Base-by-base conservation (phyloP, 148 eudicot species). In the Arctostaphylos glauca region DNA sequence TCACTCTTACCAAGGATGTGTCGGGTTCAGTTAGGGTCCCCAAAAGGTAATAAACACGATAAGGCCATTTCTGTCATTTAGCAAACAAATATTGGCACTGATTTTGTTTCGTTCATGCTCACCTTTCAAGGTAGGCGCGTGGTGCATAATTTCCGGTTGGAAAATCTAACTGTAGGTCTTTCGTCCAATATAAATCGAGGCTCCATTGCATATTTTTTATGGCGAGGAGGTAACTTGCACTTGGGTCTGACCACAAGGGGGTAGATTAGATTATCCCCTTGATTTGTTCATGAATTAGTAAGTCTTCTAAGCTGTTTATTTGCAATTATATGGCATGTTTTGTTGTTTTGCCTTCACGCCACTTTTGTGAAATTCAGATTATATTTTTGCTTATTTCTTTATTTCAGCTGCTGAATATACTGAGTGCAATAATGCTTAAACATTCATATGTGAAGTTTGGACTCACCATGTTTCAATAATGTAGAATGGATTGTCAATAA, bases 281-380 rank as follows among this genome's bases (percentile, higher is more conserved):
- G 43, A 66, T 66, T 49, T 74, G 23, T 49, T 74, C 16, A 10
- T 74, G 78, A 75, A 74, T 74, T 31, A 54, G 67, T 13, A n/a
- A 56, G 59, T 79, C 38, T 16, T 64, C n/a, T 23, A 0, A 76
- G 47, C 47, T 31, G 64, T 38, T 44, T 44, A n/a, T 53, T 12
- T 79, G 72, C n/a, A 76, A 78, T 59, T 58, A 23, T 79, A 9
- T n/a, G 44, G 44, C 55, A 59, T 48, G 55, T 48, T 46, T 66
- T 25, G 23, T 41, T 70, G 9, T 53, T 81, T 68, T 9, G 60
- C 77, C 12, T 54, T 50, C 9, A 43, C 8, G 49, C n/a, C 12
- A 5, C 67, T 77, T 38, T 38, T 50, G n/a, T 76, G 25, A 53
- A 25, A 38, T 5, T 55, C 56, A 31, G 13, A 66, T 41, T 13